phyloP scores from a whole-genome alignment of 1,139 yeast genomes.

The Yamadazyma dushanensis region DNA sequence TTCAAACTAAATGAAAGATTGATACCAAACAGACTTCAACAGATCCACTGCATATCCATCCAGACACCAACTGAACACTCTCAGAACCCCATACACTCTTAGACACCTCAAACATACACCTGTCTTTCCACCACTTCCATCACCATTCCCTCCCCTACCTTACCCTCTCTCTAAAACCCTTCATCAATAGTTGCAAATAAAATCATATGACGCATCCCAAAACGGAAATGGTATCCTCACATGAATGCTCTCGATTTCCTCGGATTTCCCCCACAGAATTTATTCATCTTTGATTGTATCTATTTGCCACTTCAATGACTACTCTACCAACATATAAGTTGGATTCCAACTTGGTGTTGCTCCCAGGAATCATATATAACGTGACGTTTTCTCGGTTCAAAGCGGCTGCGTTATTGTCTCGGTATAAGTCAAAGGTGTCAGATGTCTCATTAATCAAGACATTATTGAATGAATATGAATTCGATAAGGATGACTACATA shows the following conservation, averaged over 20 bases:
- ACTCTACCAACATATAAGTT: constrained; percentile 41
- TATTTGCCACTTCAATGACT: constrained; percentile 8
- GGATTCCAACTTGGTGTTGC: constrained; percentile 49
- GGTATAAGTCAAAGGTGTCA: constrained; percentile 32
- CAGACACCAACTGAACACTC: too few relatives aligned
- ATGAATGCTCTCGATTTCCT: constrained; percentile 1
- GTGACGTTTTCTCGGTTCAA: constrained; percentile 50
- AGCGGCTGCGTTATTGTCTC: constrained; percentile 48
- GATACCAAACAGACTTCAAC: too few relatives aligned
- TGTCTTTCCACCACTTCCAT: too few relatives aligned
- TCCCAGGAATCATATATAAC: constrained; percentile 64
- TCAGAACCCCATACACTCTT: too few relatives aligned
- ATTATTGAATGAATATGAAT: constrained; percentile 36
- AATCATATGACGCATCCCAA: too few relatives aligned
- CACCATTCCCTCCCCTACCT: too few relatives aligned
- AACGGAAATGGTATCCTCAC: background rate
- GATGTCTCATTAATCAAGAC: constrained; percentile 31
- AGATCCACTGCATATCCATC: too few relatives aligned
- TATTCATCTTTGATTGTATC: background rate
- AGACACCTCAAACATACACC: too few relatives aligned
- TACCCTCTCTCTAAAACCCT: too few relatives aligned
- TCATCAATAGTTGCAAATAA: too few relatives aligned
- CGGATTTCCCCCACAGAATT: constrained; percentile 3
- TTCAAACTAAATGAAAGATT: too few relatives aligned
- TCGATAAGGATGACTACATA: constrained; percentile 23